phyloP scores from a whole-genome alignment of 1,284 basidiomycete genomes.

The Salmacisia buchloeana region DNA sequence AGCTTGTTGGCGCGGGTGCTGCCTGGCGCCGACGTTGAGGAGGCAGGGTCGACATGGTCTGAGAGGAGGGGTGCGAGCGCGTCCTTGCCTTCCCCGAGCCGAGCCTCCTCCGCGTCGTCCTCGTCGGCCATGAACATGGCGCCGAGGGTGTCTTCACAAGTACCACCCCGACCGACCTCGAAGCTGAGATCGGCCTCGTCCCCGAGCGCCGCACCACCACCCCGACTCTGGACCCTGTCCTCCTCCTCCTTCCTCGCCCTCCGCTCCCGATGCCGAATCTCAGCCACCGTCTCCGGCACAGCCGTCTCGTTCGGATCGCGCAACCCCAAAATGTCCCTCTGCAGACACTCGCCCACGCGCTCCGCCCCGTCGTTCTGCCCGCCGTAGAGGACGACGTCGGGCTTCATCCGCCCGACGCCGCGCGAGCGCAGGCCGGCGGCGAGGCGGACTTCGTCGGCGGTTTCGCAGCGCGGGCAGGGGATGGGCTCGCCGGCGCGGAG shows the following conservation, averaged over 20 bases:
- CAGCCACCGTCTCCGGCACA: slow-evolving; percentile 40
- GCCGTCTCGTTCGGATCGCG: slow-evolving; percentile 42
- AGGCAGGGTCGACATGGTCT: no score
- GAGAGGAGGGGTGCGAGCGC: background rate
- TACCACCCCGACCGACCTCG: background rate
- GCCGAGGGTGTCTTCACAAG: background rate
- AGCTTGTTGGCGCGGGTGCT: background rate
- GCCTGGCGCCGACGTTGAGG: no score
- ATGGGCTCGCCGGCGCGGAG: slow-evolving; percentile 61
- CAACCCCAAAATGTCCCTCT: slow-evolving; percentile 44
- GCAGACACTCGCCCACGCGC: slow-evolving; percentile 58
- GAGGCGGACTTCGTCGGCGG: slow-evolving; percentile 65
- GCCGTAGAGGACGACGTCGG: slow-evolving; percentile 84
- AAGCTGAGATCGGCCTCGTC: slow-evolving; percentile 13
- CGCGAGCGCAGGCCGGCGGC: slow-evolving; percentile 73
- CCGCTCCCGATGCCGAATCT: slow-evolving; percentile 32
- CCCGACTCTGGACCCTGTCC: slow-evolving; percentile 10
- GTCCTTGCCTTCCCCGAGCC: background rate
- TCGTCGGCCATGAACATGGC: slow-evolving; percentile 12
- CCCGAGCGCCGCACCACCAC: background rate
- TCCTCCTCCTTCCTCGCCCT: slow-evolving; percentile 15
- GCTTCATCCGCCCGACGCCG: slow-evolving; percentile 72
- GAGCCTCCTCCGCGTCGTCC: slow-evolving; percentile 12
- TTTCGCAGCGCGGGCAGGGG: slow-evolving; percentile 71
- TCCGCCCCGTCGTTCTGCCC: slow-evolving; percentile 80